Evolutionary conservation across 169 alveolate species (phyloP), one percentile per base, ranked within the genome.

Genomic region (Plasmodium inui): DNA sequence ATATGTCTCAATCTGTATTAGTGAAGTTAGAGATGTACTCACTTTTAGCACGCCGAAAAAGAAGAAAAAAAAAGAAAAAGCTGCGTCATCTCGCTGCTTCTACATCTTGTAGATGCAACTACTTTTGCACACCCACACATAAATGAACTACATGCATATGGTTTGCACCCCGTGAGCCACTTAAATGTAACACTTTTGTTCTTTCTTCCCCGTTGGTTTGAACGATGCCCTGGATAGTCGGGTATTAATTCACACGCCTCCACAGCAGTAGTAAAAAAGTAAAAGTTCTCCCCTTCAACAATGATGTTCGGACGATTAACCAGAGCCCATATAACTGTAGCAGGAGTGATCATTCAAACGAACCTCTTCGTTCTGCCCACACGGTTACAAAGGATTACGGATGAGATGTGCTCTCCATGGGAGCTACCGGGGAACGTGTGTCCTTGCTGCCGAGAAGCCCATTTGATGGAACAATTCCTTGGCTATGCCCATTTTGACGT

Each of bases 171-270:
- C 32, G 41, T 76, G 50, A 28, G 8, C 57, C 57, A n/a, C 26
- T 76, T 76, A 32, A 76, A 37, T 76, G 50, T 76, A 76, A 76
- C 41, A 76, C 83, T 76, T 76, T 76, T 76, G 83, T 76, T 39
- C 30, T 9, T 22, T 22, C 57, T 17, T 19, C 9, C 32, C 17
- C 57, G 26, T 6, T 37, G 41, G 41, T 37, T n/a, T 76, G 41
- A 76, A 37, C 50, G 50, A 19, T n/a, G 6, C 50, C 28, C 61
- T 50, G 2, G 8, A 50, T 50, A 2, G 8, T 50, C 61, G 61
- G 61, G 61, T 50, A 50, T 50, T 3, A 50, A 67, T 67, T 67
- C 37, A 67, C 39, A 28, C 76, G 41, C 76, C 37, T 67, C 28
- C 10, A 67, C 34, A 10, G n/a, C 12, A 1, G 37, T 67, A 19